Evolutionary conservation across 768 basidiomycete species (phyloP), one percentile per base, ranked within the genome.

Genomic region (Tephrocybe sp.): DNA sequence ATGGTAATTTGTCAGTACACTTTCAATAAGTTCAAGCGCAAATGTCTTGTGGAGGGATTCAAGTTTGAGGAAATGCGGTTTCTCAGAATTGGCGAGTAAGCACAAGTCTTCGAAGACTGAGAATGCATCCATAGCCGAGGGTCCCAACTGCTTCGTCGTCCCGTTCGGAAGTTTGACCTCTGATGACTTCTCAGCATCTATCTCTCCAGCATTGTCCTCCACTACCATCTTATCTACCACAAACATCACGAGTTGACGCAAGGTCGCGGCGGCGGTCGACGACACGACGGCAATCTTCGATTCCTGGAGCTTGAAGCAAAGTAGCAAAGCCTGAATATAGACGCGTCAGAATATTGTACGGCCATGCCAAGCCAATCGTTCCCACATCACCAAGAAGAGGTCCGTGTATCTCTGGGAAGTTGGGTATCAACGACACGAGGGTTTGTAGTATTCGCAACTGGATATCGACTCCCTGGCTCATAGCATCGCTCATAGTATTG

Each of bases 191-290:
- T 66, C 57, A 5, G 64, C 24, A 24, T 69, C 63, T 16, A 69
- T 54, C 25, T 75, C 78, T 13, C 65, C 66, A 15, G 21, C 28
- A 4, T 73, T 70, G 63, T 93, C 89, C 62, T 94, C 91, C 15
- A 81, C 77, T 1, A 86, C 82, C 67, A 98, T 89, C 63, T 96
- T 94, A 69, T 99, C 97, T 36, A 98, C 90, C 15, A 98, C 86
- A 57, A 98, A 91, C 95, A 99, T 98, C 37, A 98, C 92, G 1
- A 98, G 77, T 64, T 98, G 96, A 2, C 95, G 86, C 4, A 98
- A 79, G 0, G 95, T 98, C 0, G 97, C 97, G 2, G 95, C 95
- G 1, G 96, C 96, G 3, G 97, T 98, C 0, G 92, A 95, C 2
- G 94, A 96, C 6, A 99, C 96, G 21, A 98, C 96, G 0, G 93